phyloP scores from a whole-genome alignment of 2,329 filamentous ascomycete species.

The Bipolaris zeicola region DNA sequence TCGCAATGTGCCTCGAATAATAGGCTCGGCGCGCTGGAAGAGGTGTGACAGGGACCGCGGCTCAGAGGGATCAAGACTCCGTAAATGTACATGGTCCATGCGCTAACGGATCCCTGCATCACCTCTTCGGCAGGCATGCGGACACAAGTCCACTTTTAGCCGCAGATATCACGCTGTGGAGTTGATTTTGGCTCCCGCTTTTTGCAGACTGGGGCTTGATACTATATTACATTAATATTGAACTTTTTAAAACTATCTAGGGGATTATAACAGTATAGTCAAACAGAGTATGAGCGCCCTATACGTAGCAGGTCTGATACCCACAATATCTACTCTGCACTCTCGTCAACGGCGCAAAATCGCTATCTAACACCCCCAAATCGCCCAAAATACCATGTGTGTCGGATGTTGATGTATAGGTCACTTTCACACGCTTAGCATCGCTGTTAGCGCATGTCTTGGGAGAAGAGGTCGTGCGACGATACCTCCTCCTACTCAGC shows the following conservation, averaged over 20 bases:
- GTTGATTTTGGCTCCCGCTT: background rate
- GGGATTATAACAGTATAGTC: no score
- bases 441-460: background rate
- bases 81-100: slow-evolving; percentile 9
- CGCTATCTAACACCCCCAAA: slow-evolving; percentile 5
- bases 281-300: background rate
- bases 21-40: slow-evolving; percentile 16
- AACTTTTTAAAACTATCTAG: background rate
- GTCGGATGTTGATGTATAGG: background rate
- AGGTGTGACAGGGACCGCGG: slow-evolving; percentile 4
- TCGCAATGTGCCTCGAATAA: slow-evolving; percentile 19
- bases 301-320: slow-evolving; percentile 1
- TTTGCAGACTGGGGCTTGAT: background rate
- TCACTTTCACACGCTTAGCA: background rate
- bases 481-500: slow-evolving; percentile 8
- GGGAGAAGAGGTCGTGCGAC: background rate
- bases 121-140: slow-evolving; percentile 1
- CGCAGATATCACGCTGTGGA: background rate
- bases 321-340: slow-evolving; percentile 17
- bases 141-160: slow-evolving; percentile 20
- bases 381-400: slow-evolving; percentile 10
- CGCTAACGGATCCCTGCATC: slow-evolving; percentile 11
- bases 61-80: slow-evolving; percentile 2
- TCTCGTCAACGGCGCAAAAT: slow-evolving; percentile 25
- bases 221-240: background rate